Percentiles rank a stretch among this genome's conserved stretches.
Conservation (phyloP, 306 rosid species). For the Chamaecrista fasciculata region DNA sequence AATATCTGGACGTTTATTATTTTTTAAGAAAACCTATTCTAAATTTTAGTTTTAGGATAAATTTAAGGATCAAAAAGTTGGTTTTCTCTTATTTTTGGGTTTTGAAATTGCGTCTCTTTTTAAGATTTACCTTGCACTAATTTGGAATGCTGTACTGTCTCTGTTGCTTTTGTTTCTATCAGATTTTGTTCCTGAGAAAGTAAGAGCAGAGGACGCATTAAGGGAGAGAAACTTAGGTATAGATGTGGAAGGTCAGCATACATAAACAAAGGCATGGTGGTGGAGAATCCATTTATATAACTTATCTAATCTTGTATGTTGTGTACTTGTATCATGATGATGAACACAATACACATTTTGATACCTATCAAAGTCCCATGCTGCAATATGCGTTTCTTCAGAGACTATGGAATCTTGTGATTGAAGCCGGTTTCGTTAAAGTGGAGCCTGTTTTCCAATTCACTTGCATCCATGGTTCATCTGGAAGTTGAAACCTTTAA, state of each 20-base stretch:
- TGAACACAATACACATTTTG: slow-evolving; percentile 11
- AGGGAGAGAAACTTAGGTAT: slow-evolving; percentile 35
- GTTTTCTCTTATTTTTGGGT: no score
- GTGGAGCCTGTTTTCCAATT: background rate
- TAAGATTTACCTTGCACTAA: background rate
- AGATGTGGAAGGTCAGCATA: slow-evolving; percentile 23
- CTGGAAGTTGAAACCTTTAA: background rate
- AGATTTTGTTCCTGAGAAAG: slow-evolving; percentile 57
- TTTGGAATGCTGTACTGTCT: background rate
- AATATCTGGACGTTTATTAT: background rate
- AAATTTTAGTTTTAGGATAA: no score
- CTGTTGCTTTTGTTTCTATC: background rate
- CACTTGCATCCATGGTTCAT: background rate
- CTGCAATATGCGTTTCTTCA: background rate
- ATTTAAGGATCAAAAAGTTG: no score
- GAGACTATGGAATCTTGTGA: slow-evolving; percentile 10
- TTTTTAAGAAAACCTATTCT: no score
- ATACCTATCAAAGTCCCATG: background rate
- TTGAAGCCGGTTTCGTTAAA: background rate
- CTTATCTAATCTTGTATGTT: slow-evolving; percentile 14
- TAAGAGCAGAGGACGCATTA: slow-evolving; percentile 53
- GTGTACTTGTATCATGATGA: background rate
- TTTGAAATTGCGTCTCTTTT: background rate
- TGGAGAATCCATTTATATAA: background rate
- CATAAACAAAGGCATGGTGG: background rate